Evolutionary conservation across 2,329 filamentous ascomycete species (phyloP).

Genomic region (Zopfia rhizophila): DNA sequence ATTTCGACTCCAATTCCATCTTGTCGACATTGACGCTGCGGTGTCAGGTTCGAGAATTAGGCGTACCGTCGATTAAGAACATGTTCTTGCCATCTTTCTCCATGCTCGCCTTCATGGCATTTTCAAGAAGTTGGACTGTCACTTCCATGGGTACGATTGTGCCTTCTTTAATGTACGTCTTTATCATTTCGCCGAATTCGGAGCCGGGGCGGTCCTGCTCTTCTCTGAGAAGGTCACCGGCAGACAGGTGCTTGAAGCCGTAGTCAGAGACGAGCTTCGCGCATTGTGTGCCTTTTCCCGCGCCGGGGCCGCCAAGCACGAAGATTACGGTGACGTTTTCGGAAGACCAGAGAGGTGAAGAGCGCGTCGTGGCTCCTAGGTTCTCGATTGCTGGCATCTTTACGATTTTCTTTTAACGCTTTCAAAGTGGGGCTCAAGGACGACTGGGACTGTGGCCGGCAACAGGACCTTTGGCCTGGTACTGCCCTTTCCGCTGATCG

Average conservation of each 20-base stretch:
- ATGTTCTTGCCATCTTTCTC: conserved; percentile 68
- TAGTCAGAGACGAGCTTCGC: conserved; percentile 86
- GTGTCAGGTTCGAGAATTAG: no score
- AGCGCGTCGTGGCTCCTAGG: conserved; percentile 57
- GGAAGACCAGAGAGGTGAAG: conserved; percentile 76
- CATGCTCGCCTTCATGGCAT: conserved; percentile 83
- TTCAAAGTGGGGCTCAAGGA: conserved; percentile 39
- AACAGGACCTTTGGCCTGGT: conserved; percentile 40
- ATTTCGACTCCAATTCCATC: no score
- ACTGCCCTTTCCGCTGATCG: conserved; percentile 55
- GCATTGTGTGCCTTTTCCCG: conserved; percentile 97
- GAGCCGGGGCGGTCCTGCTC: conserved; percentile 89
- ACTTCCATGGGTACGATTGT: conserved; percentile 99
- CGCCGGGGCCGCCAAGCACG: conserved; percentile 93
- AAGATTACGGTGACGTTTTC: conserved; percentile 90
- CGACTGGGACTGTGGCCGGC: conserved; percentile 47
- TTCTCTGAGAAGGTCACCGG: conserved; percentile 90
- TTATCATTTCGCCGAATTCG: conserved; percentile 93
- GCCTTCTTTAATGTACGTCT: conserved; percentile 91
- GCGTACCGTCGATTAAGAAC: conserved; percentile 74
- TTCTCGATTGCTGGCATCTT: conserved; percentile 54
- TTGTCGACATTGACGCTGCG: no score
- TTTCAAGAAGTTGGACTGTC: conserved; percentile 91
- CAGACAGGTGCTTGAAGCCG: conserved; percentile 91
- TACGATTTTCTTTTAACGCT: no score